Evolutionary conservation across 2,329 filamentous ascomycete genomes (phyloP).

Genomic region (Fusarium incarnatum): DNA sequence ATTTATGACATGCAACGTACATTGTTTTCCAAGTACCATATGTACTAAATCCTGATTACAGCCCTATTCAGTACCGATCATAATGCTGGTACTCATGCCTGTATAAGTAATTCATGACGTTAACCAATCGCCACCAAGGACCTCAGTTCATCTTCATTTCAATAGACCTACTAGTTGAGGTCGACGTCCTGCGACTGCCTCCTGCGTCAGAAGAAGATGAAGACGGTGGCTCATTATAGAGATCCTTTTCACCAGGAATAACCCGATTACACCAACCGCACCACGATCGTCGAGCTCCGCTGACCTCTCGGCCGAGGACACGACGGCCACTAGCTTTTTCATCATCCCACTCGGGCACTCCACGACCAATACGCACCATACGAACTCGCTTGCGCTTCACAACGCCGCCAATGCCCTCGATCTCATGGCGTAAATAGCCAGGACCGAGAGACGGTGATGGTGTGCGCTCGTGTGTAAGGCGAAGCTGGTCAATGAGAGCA

Average conservation of each 20-base stretch:
- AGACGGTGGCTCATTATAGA: slow-evolving; percentile 42
- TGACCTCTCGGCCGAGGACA: slow-evolving; percentile 77
- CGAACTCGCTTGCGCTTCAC: slow-evolving; percentile 90
- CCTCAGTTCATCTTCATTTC: slow-evolving; percentile 28
- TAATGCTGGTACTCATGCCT: background rate
- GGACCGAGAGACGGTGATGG: slow-evolving; percentile 67
- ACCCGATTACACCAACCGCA: slow-evolving; percentile 91
- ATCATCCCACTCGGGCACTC: slow-evolving; percentile 87
- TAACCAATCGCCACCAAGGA: background rate
- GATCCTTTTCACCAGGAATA: slow-evolving; percentile 68
- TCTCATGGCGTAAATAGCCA: slow-evolving; percentile 87
- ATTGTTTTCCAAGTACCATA: background rate
- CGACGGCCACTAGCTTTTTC: slow-evolving; percentile 71
- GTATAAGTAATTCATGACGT: background rate
- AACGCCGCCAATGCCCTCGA: slow-evolving; percentile 88
- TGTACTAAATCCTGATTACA: background rate
- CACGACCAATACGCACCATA: slow-evolving; percentile 82
- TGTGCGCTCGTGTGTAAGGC: slow-evolving; percentile 53
- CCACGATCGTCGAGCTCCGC: slow-evolving; percentile 79
- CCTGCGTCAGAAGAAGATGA: slow-evolving; percentile 43
- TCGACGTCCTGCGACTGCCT: slow-evolving; percentile 41
- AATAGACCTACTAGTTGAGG: slow-evolving; percentile 34
- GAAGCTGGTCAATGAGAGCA: slow-evolving; percentile 48
- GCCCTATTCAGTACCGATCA: background rate
- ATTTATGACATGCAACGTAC: slow-evolving; percentile 4